Evolutionary conservation across 345 rosid genomes (phyloP).

Genomic region (Pistacia integerrima): DNA sequence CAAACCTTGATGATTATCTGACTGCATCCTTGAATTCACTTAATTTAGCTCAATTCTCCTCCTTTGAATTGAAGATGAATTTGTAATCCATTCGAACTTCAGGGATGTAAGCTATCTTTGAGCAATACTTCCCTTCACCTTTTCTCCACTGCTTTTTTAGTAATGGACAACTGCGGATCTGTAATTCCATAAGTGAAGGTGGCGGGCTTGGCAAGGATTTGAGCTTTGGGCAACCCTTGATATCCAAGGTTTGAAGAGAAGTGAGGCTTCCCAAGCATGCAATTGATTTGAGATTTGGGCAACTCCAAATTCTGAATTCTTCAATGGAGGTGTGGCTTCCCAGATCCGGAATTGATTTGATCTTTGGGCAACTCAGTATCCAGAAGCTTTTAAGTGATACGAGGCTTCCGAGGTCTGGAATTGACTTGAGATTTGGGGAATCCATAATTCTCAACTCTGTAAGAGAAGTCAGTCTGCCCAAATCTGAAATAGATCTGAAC

Average conservation of each 20-base stretch:
- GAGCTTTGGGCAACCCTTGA: not conserved
- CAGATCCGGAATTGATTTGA: not conserved
- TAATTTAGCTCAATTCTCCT: not conserved
- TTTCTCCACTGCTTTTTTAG: not conserved
- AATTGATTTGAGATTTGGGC: too few species aligned
- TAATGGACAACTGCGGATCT: not conserved
- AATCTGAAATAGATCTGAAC: too few species aligned
- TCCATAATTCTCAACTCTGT: rapidly evolving
- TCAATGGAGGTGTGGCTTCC: too few species aligned
- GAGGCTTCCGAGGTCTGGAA: not conserved
- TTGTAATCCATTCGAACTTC: not conserved
- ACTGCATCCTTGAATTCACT: too few species aligned
- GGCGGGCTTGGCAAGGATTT: not conserved
- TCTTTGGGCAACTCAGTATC: not conserved
- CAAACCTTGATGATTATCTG: too few species aligned
- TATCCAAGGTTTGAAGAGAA: too few species aligned
- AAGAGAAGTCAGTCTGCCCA: too few species aligned
- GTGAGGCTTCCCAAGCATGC: too few species aligned
- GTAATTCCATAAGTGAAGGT: not conserved
- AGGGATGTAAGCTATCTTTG: not conserved
- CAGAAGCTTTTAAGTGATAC: not conserved
- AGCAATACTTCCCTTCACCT: not conserved
- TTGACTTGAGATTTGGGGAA: not conserved
- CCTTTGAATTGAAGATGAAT: not conserved
- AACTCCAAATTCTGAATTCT: too few species aligned